Percentiles rank a stretch among this genome's conserved stretches.
These are phyloP conservation scores for Citeromyces hawaiiensis DNA, from an alignment of 1,139 yeast genomes.

Conservation along the genomic window DNA sequence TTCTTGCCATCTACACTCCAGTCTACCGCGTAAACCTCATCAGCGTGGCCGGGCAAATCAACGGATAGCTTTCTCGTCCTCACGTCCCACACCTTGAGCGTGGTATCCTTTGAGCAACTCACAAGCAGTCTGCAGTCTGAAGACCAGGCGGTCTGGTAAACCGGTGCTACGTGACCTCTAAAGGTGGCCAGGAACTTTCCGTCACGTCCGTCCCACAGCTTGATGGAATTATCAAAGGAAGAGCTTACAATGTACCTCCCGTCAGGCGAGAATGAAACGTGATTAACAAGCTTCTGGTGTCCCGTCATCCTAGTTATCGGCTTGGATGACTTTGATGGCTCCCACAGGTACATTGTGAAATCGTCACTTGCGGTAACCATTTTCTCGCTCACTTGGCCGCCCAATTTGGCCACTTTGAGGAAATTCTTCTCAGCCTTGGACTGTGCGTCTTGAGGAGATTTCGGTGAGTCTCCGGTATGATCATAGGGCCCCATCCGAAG, in stretches of 20 bases:
- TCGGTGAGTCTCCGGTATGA: slow-evolving; percentile 39
- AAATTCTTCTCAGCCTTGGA: slow-evolving; percentile 50
- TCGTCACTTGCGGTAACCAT: slow-evolving; percentile 95
- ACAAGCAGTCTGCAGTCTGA: slow-evolving; percentile 86
- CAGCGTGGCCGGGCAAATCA: slow-evolving; percentile 91
- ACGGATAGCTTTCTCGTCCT: slow-evolving; percentile 71
- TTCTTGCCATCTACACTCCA: slow-evolving; percentile 94
- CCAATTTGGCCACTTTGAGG: slow-evolving; percentile 64
- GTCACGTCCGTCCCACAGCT: slow-evolving; percentile 90
- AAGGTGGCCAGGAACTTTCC: slow-evolving; percentile 85
- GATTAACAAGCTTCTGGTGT: slow-evolving; percentile 92
- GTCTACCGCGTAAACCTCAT: slow-evolving; percentile 93
- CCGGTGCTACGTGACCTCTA: slow-evolving; percentile 96
- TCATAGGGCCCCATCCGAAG: slow-evolving; percentile 75
- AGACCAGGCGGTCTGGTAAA: slow-evolving; percentile 98
- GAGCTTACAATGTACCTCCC: slow-evolving; percentile 87
- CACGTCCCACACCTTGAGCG: slow-evolving; percentile 95
- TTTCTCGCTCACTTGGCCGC: slow-evolving; percentile 62
- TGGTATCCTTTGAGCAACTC: slow-evolving; percentile 92
- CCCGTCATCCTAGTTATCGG: slow-evolving; percentile 94
- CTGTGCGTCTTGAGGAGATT: slow-evolving; percentile 40
- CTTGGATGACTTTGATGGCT: slow-evolving; percentile 65
- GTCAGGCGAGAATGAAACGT: slow-evolving; percentile 92
- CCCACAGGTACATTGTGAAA: slow-evolving; percentile 97
- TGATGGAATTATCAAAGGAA: slow-evolving; percentile 88